Conservation (phyloP, 2,329 filamentous ascomycete species). For the Curvularia sp. region DNA sequence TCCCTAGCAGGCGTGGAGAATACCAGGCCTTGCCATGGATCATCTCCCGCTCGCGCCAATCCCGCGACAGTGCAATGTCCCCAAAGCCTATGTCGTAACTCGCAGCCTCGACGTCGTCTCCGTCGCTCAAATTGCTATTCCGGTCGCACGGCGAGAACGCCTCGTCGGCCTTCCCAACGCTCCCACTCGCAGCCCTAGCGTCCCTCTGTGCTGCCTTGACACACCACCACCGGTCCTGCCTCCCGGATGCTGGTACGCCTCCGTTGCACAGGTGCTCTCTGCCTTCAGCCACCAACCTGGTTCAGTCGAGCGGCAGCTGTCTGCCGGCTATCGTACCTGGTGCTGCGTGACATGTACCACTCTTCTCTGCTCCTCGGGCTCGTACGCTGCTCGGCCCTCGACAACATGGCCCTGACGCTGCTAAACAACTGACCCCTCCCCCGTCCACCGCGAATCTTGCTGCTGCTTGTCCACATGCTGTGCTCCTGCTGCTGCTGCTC, state of each 20-base stretch:
- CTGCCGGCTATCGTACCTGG: constrained; percentile 38
- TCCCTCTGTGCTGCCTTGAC: constrained; percentile 24
- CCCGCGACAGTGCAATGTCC: not conserved
- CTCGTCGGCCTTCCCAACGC: constrained; percentile 31
- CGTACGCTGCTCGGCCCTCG: not conserved
- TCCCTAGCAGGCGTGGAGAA: constrained; percentile 23
- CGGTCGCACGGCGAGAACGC: constrained; percentile 35
- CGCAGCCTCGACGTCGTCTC: not conserved
- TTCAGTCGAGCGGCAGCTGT: constrained; percentile 45
- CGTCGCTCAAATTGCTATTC: constrained; percentile 29
- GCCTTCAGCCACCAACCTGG: constrained; percentile 43
- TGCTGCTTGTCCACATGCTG: not conserved
- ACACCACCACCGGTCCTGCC: constrained; percentile 31
- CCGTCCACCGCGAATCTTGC: constrained; percentile 14
- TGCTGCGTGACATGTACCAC: constrained; percentile 36
- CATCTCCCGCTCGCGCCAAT: constrained; percentile 26
- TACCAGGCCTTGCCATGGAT: constrained; percentile 25
- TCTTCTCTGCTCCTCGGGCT: constrained; percentile 28
- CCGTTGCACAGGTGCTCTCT: constrained; percentile 32
- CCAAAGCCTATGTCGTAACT: not conserved
- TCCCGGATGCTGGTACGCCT: constrained; percentile 39
- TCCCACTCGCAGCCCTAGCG: constrained; percentile 36
- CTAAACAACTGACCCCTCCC: constrained; percentile 25
- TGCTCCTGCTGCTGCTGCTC: not conserved
- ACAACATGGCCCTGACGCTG: not conserved